Evolutionary conservation across 1,139 yeast genomes (phyloP).

Genomic region (Kodamaea sp.): DNA sequence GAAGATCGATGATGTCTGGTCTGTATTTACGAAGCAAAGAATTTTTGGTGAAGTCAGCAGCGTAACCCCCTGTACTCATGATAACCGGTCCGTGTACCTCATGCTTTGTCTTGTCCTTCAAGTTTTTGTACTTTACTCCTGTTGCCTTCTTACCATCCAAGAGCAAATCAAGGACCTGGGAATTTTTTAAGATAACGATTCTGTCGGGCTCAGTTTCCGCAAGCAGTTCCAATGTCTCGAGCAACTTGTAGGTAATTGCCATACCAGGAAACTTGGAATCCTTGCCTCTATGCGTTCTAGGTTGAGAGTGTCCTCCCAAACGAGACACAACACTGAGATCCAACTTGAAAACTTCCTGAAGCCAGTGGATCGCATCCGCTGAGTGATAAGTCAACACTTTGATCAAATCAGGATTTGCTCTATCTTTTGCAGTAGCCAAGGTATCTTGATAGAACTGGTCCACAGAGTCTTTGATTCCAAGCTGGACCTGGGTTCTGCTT

Average conservation of each 20-base stretch:
- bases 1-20: conserved; percentile 62
- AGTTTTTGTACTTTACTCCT: conserved; percentile 53
- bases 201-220: conserved; percentile 52
- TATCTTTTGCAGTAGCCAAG: conserved; percentile 60
- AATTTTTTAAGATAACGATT: conserved; percentile 51
- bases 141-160: conserved; percentile 33
- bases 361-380: conserved; percentile 69
- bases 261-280: conserved; percentile 71
- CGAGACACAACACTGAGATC: conserved; percentile 68
- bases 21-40: conserved; percentile 55
- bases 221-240: conserved; percentile 53
- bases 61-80: conserved; percentile 81
- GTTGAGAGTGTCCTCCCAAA: conserved; percentile 73
- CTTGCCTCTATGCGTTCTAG: conserved; percentile 75
- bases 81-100: conserved; percentile 58
- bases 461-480: conserved; percentile 55
- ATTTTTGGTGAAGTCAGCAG: conserved; percentile 56
- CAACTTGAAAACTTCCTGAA: conserved; percentile 59
- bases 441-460: conserved; percentile 68
- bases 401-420: conserved; percentile 58
- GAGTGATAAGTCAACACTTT: conserved; percentile 53
- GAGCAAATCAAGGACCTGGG: conserved; percentile 57
- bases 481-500: conserved; percentile 58
- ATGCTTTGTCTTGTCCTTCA: conserved; percentile 32
- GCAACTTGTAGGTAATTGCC: conserved; percentile 68